Evolutionary conservation across 2,329 filamentous ascomycete genomes (phyloP), one percentile per base, ranked within the genome.

Genomic region (Aspergillus ochraceus): DNA sequence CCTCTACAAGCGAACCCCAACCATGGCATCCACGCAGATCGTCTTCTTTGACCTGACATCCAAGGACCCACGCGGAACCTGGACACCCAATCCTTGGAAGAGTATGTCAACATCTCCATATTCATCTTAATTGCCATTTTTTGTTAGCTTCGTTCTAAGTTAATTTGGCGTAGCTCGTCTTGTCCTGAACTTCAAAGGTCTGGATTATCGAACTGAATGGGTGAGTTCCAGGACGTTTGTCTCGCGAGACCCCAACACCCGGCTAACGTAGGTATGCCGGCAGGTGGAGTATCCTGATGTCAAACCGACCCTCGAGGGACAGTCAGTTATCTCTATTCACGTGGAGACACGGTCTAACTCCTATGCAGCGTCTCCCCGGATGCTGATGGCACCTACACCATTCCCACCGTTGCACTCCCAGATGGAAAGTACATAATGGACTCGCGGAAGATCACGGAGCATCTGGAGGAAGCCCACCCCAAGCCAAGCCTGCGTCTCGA

Each of bases 1-100:
- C 32, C 32, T 14, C 30, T 36, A n/a, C 6, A 4, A 42, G 17
- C 6, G 14, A 42, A n/a, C 6, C 12, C 17, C 36, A 17, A 42
- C 36, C 36, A 42, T 42, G 36, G 4, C 36, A 24, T 26, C 39
- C 11, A 5, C 10, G 11, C 53, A 29, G 45, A n/a, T n/a, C 24
- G 29, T n/a, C 12, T 19, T 49, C 46, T 22, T 29, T 11, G 42
- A 30, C 12, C 22, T 49, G 46, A 22, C 54, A 32, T 49, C 24
- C 29, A 49, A 55, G 36, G 36, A 42, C 17, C 36, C 36, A 3
- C 36, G 14, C 17, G 36, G 42, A 6, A 62, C 60, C 45, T 91
- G 89, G 89, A 88, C 87, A 1, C 75, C 84, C 50, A 91, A 91
- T 70, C 84, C 88, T 0, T 91, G 88, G 88, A 91, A 89, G 76